Evolutionary conservation across 768 basidiomycete genomes (phyloP), one percentile per base, ranked within the genome.

Genomic region (Termitomyces sp.): DNA sequence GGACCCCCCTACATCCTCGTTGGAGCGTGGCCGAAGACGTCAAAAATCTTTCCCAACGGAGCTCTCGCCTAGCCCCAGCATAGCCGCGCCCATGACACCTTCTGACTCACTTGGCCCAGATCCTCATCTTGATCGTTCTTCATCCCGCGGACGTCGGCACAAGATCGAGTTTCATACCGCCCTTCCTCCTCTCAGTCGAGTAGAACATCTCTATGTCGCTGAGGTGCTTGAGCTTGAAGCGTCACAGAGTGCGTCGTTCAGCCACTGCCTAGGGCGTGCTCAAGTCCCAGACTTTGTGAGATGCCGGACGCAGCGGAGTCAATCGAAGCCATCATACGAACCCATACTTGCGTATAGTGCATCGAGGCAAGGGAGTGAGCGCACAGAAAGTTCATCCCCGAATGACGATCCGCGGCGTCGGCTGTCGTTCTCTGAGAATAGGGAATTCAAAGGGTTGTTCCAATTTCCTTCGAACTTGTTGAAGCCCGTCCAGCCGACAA

Each of bases 1-100:
- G 1, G 56, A 64, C 51, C 49, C 70, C 7, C 57, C 68, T 6
- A 57, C 64, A 9, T 53, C 69, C 21, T 68, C 72, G 21, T 60
- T 70, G 1, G 68, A 69, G 30, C 70, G 76, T 40, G 73, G 74
- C 21, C 72, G 74, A 46, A 63, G 66, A 24, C 65, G 61, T 48
- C 28, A 66, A 63, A 59, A 59, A 56, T 30, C 48, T 42, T 59
- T 60, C 35, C 69, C 64, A 12, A 52, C 44, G 15, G 61, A 60
- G 7, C 58, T 45, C 14, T 64, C 63, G 12, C 58, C 64, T n/a
- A 60, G 61, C 44, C 53, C 51, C 3, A 77, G 76, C 56, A 65
- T 76, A 24, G 55, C 55, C 9, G 68, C 72, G 1, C 79, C 78
- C 0, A 60, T 68, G 7, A 83, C 81, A 0, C 82, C 82, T 2